These are phyloP conservation scores for Papilionanthe hybrid DNA, from an alignment of 116 monocot species.

Conservation along the genomic window DNA sequence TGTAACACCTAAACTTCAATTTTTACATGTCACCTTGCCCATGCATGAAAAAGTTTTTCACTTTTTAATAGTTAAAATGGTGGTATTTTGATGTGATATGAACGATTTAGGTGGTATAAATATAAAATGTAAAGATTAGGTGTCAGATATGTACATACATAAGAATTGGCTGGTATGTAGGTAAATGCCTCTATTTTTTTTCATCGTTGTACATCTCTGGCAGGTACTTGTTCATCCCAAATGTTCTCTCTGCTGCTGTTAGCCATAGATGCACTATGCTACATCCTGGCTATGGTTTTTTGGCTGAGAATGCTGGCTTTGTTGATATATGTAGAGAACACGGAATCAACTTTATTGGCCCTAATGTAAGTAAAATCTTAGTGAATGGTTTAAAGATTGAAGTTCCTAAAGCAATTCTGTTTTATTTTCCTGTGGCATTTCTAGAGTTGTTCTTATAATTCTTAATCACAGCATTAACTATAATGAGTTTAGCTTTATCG, in stretches of 20 bases:
- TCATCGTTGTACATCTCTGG: constrained; percentile 2
- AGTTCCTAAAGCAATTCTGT: not conserved
- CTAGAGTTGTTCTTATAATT: not conserved
- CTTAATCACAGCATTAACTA: not conserved
- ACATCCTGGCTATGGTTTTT: constrained; percentile 97
- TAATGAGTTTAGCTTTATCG: not conserved
- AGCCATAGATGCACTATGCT: constrained; percentile 89
- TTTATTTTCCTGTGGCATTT: not conserved
- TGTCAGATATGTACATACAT: too few species aligned
- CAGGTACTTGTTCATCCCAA: constrained; percentile 80
- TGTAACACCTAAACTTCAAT: too few species aligned
- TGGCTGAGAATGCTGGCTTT: constrained; percentile 93
- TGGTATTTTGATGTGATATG: too few species aligned
- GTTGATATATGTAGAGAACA: constrained; percentile 91
- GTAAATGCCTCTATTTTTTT: not conserved
- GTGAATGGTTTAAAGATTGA: not conserved
- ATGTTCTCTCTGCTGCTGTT: constrained; percentile 90
- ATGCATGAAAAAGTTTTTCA: too few species aligned
- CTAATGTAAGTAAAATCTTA: constrained; percentile 55
- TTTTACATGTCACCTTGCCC: too few species aligned
- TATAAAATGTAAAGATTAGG: too few species aligned
- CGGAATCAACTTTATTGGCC: constrained; percentile 97
- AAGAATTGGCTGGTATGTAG: too few species aligned
- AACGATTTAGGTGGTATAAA: too few species aligned
- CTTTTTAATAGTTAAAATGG: too few species aligned